A percentile compares a stretch with the other conserved stretches of the same genome.
Evolutionary conservation across 2,329 filamentous ascomycete species (phyloP).

Genomic region (Sphaerulina musiva): DNA sequence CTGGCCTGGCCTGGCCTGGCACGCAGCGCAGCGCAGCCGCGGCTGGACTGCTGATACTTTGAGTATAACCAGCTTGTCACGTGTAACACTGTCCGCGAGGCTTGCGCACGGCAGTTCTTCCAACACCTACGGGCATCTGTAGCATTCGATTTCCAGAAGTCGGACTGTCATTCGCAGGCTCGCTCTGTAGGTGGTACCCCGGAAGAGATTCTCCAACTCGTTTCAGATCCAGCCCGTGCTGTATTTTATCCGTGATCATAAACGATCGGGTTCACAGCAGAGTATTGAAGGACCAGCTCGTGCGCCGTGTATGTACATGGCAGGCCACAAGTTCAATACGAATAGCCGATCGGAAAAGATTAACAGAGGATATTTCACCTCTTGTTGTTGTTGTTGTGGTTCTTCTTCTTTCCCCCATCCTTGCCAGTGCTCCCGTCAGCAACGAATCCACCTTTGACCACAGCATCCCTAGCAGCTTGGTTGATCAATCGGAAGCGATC

Average conservation of each 20-base stretch:
- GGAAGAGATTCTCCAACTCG: background rate
- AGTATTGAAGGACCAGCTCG: too few species aligned
- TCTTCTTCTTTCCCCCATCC: constrained; percentile 20
- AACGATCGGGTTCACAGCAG: too few species aligned
- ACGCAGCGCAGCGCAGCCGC: background rate
- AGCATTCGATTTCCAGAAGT: background rate
- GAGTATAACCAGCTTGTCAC: background rate
- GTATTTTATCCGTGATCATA: too few species aligned
- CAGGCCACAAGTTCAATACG: too few species aligned
- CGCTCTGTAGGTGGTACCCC: background rate
- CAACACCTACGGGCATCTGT: background rate
- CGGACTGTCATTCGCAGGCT: background rate
- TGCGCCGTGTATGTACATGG: too few species aligned
- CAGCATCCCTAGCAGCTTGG: constrained; percentile 71
- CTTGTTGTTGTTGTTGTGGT: constrained; percentile 14
- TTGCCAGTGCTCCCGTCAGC: constrained; percentile 42
- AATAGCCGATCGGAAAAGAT: too few species aligned
- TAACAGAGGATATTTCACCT: constrained; percentile 5
- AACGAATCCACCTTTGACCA: constrained; percentile 69
- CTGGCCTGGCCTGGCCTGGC: too few species aligned
- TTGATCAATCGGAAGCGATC: constrained; percentile 90
- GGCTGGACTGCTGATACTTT: background rate
- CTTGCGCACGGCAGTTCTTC: background rate
- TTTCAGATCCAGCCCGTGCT: background rate
- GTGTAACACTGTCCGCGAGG: background rate